Conservation (phyloP, 176 grass and related monocot species). For the Areca catechu region DNA sequence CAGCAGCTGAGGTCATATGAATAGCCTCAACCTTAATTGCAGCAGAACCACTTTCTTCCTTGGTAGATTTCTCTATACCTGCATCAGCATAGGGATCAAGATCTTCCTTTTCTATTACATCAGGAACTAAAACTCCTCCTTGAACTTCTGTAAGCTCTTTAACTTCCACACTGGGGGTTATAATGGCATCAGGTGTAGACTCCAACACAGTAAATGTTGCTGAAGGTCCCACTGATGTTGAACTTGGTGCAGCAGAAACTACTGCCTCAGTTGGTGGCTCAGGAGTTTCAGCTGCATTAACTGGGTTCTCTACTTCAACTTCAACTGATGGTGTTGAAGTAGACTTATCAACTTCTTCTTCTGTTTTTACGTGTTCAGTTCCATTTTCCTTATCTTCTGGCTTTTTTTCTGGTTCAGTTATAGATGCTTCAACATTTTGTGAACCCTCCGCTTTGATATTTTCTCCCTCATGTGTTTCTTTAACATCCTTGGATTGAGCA, state of each 20-base stretch:
- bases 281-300: neutral
- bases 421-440: neutral
- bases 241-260: neutral
- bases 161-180: neutral
- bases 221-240: neutral
- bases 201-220: no score
- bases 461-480: slow-evolving; percentile 1
- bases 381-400: neutral
- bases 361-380: neutral
- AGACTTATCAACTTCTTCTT: neutral
- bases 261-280: neutral
- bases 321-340: neutral
- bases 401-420: neutral
- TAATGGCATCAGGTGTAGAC: no score
- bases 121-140: neutral
- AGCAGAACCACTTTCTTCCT: neutral
- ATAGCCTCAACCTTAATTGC: neutral
- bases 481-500: neutral
- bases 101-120: neutral
- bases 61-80: neutral
- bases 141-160: slow-evolving; percentile 3
- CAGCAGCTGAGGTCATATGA: neutral
- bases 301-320: neutral
- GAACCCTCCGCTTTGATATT: neutral
- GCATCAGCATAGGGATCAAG: neutral